Evolutionary conservation across 345 rosid genomes (phyloP).

Genomic region (Gossypium rotundifolium): DNA sequence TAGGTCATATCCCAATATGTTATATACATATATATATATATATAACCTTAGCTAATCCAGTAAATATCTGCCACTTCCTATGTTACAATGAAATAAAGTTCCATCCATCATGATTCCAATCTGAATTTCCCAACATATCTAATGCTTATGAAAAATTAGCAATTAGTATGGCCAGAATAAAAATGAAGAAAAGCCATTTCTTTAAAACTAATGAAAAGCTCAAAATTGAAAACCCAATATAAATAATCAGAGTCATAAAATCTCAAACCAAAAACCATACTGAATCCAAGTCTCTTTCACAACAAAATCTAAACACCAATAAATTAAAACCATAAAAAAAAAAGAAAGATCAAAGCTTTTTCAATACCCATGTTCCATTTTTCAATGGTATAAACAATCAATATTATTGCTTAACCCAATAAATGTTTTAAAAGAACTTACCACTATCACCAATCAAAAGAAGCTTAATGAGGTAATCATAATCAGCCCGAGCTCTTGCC

Average conservation of each 20-base stretch:
- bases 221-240: background rate
- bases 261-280: background rate
- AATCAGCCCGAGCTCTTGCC: slow-evolving; percentile 67
- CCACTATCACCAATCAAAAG: slow-evolving; percentile 78
- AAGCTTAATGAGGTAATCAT: slow-evolving; percentile 75
- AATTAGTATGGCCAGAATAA: background rate
- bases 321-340: slow-evolving; percentile 6
- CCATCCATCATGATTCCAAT: slow-evolving; percentile 1
- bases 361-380: background rate
- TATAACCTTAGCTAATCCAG: background rate
- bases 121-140: background rate
- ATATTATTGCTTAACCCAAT: background rate
- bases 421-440: slow-evolving; percentile 6
- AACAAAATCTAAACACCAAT: background rate
- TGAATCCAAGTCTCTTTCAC: background rate
- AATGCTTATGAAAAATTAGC: background rate
- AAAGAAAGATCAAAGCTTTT: background rate
- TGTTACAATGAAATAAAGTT: background rate
- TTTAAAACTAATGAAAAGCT: slow-evolving; percentile 8
- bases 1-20: background rate
- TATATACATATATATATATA: too few species aligned
- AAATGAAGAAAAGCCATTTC: background rate
- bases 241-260: background rate
- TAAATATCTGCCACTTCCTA: background rate
- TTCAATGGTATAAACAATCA: background rate